phyloP scores from a whole-genome alignment of 192 early-diverging fungal genomes.

The Cladochytrium replicatum region DNA sequence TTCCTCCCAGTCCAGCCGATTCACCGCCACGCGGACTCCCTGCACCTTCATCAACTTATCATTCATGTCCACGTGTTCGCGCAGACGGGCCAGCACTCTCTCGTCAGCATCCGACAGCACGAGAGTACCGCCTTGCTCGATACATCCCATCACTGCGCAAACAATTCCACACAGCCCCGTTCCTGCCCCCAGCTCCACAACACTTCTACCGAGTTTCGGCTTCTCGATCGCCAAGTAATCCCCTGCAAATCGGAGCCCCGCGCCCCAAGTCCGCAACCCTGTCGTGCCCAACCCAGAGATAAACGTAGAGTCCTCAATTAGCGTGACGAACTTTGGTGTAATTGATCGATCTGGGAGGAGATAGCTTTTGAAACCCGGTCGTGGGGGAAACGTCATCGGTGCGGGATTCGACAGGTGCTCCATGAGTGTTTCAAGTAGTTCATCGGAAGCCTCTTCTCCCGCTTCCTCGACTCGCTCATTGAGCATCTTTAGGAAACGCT shows the following conservation, averaged over 20 bases:
- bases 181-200: slow-evolving; percentile 33
- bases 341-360: background rate
- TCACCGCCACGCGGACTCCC: no score
- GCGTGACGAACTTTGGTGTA: slow-evolving; percentile 14
- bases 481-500: slow-evolving; percentile 12
- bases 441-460: slow-evolving; percentile 3
- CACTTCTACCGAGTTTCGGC: background rate
- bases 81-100: slow-evolving; percentile 10
- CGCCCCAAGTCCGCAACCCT: slow-evolving; percentile 55
- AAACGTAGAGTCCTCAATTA: slow-evolving; percentile 38
- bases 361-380: slow-evolving; percentile 7
- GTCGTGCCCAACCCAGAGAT: slow-evolving; percentile 55
- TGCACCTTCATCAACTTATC: no score
- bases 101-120: slow-evolving; percentile 22
- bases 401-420: background rate
- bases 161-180: slow-evolving; percentile 20
- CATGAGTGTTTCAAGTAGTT: slow-evolving; percentile 5
- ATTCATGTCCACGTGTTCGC: slow-evolving; percentile 24
- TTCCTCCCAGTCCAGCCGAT: no score
- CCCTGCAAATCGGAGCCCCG: slow-evolving; percentile 39
- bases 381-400: background rate
- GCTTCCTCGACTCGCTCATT: background rate
- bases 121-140: background rate
- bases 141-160: slow-evolving; percentile 11
- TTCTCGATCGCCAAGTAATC: slow-evolving; percentile 34